phyloP scores from a whole-genome alignment of 2,329 filamentous ascomycete genomes.

The Exophiala alcalophila region DNA sequence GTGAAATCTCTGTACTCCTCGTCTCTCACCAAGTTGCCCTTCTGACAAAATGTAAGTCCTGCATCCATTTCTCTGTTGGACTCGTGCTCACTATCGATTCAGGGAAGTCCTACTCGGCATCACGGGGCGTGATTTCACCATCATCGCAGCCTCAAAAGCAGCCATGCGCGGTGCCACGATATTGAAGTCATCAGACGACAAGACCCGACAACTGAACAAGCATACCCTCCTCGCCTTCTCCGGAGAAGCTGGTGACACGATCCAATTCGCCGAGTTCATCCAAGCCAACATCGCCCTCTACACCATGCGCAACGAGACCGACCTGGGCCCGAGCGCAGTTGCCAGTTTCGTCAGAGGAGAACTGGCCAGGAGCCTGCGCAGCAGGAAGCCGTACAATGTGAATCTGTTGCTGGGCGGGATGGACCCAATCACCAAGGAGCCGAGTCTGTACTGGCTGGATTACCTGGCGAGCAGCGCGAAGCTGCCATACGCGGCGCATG shows the following conservation, averaged over 20 bases:
- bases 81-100: too few species aligned
- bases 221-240: slow-evolving; percentile 93
- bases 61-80: too few species aligned
- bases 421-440: slow-evolving; percentile 86
- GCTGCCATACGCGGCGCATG: slow-evolving; percentile 93
- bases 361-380: slow-evolving; percentile 84
- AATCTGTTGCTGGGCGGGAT: slow-evolving; percentile 93
- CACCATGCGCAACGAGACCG: slow-evolving; percentile 94
- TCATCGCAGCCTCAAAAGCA: slow-evolving; percentile 96
- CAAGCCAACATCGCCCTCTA: slow-evolving; percentile 98
- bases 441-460: slow-evolving; percentile 93
- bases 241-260: slow-evolving; percentile 94
- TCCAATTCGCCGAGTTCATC: slow-evolving; percentile 99
- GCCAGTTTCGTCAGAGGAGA: slow-evolving; percentile 92
- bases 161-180: slow-evolving; percentile 96
- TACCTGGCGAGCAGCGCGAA: slow-evolving; percentile 87
- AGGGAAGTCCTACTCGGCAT: slow-evolving; percentile 99
- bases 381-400: slow-evolving; percentile 91
- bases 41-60: slow-evolving; percentile 14
- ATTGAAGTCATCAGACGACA: slow-evolving; percentile 93
- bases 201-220: slow-evolving; percentile 89
- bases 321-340: slow-evolving; percentile 83
- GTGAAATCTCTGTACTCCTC: neutral
- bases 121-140: slow-evolving; percentile 98
- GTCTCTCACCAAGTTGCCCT: neutral